Evolutionary conservation across 768 basidiomycete genomes (phyloP), one percentile per base, ranked within the genome.

Genomic region (Polyporus arcularius): DNA sequence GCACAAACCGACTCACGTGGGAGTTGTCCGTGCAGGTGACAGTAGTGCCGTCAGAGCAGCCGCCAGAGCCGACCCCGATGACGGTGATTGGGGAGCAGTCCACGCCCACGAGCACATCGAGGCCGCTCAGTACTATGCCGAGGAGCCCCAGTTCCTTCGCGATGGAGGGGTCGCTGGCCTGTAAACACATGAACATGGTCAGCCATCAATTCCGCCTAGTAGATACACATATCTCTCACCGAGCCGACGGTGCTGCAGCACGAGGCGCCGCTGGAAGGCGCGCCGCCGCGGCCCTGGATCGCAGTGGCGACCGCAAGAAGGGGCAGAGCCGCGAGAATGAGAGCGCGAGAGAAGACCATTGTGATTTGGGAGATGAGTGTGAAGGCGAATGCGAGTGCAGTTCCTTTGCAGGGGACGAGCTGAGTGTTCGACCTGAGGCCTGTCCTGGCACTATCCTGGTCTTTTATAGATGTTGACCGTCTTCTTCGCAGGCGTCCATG

Each of bases 21-120:
- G 8, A 4, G 42, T 43, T 67, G 47, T 67, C 32, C 52, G 61
- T 21, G 61, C 66, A 67, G 62, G 63, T 64, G 35, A 67, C 63
- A n/a, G 50, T 16, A 18, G 18, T 52, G n/a, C 47, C 51, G 26
- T 21, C 18, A 54, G 61, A 65, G 3, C 42, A 41, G 10, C 12
- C 16, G 42, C 65, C 65, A 31, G 48, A 51, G 15, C 64, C 60
- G 6, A 65, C 57, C 12, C 60, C 64, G 18, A 65, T 31, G 47
- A 62, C 55, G 15, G 46, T 40, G 60, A 69, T 63, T n/a, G 66
- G 66, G 39, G 62, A 58, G 61, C 68, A 69, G 39, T 49, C 45
- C 18, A 67, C 15, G 32, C 68, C 68, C n/a, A 69, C 26, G 15
- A 64, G 40, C 21, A 49, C 68, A 38, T 63, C 58, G 38, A 65